Conservation (phyloP, 495 filamentous ascomycete species). For the Terfezia boudieri region DNA sequence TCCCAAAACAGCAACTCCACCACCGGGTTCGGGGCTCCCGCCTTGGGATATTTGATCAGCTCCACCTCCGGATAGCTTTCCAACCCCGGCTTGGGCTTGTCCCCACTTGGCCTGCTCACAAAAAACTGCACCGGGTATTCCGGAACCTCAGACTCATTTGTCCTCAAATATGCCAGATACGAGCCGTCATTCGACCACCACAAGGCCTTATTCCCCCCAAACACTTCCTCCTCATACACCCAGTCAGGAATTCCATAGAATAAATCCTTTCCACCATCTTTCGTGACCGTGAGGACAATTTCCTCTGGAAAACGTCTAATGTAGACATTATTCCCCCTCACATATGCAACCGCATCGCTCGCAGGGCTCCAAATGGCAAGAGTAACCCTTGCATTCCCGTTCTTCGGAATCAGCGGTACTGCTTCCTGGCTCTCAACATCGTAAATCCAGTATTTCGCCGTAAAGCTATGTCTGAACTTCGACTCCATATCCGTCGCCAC, state of each 20-base stretch:
- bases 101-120: constrained; percentile 64
- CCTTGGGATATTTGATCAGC: constrained; percentile 92
- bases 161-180: constrained; percentile 73
- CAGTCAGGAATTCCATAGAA: constrained; percentile 98
- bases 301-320: constrained; percentile 39
- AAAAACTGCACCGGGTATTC: constrained; percentile 92
- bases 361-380: constrained; percentile 77
- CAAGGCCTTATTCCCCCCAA: constrained; percentile 54
- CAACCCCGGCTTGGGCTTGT: constrained; percentile 42
- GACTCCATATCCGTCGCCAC: constrained; percentile 39
- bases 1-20: constrained; percentile 82
- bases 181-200: constrained; percentile 88
- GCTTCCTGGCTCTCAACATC: constrained; percentile 65
- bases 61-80: constrained; percentile 80
- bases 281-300: constrained; percentile 48
- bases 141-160: constrained; percentile 77
- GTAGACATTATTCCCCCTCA: constrained; percentile 70
- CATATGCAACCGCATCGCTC: constrained; percentile 68
- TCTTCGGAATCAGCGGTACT: constrained; percentile 50
- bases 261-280: constrained; percentile 59
- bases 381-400: constrained; percentile 47
- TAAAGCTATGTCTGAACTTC: constrained; percentile 81
- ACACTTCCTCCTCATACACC: constrained; percentile 97
- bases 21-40: constrained; percentile 76
- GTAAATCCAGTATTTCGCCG: constrained; percentile 75